Evolutionary conservation across 257 asterid species (phyloP), one percentile per base, ranked within the genome.

Genomic region (Orobanche coerulescens): DNA sequence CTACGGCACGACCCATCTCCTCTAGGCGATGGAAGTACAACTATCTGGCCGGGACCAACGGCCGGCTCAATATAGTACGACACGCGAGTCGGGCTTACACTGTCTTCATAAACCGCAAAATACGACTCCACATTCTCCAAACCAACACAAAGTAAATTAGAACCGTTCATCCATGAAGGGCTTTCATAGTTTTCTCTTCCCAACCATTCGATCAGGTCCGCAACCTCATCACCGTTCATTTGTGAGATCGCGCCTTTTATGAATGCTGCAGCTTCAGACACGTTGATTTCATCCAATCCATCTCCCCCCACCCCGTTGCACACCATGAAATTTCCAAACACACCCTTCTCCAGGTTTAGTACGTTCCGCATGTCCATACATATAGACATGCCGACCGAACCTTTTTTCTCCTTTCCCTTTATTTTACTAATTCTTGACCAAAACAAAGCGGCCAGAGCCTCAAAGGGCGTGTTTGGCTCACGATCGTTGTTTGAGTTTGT

Each of bases 291-390:
- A 40, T 67, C 22, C 15, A 75, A 0, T 19, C 66, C 73, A 19
- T 78, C 73, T 39, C 65, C 77, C 12, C 8, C 55, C 43, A 79
- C 84, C 70, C 37, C 61, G 64, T 53, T 72, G 43, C 62, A 76
- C 60, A 75, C 86, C 80, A 71, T 79, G 76, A 81, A 79, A 46
- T 77, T 82, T 3, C 89, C 83, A 14, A 76, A 79, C 36, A 75
- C 78, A 46, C 77, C 40, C 47, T 53, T 71, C n/a, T 76, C 81
- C 75, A 81, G 62, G 23, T 70, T 70, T 49, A 84, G 68, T 36
- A 43, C 70, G 30, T 67, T 50, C 3, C 93, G 56, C 42, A 51
- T 36, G 62, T 84, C 86, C 39, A 76, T 62, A 65, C 82, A 72
- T 5, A 84, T 3, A 0, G 73, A 69, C 73, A 84, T 65, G 69